These are phyloP conservation scores for Venturia oleaginea DNA, from an alignment of 2,329 filamentous ascomycete species.

Conservation along the genomic window DNA sequence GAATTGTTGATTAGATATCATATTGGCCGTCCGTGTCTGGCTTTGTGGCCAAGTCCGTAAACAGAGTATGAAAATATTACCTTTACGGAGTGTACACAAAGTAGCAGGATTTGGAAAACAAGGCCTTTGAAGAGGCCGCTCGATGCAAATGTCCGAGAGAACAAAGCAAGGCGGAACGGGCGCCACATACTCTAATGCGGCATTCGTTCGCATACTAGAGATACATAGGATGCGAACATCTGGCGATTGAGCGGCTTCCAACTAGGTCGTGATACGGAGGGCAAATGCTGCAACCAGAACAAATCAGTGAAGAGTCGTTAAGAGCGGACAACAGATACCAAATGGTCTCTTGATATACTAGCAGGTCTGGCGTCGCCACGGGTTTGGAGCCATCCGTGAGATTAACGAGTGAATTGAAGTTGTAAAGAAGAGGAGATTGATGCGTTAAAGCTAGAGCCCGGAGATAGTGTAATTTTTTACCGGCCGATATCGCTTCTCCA, in stretches of 20 bases:
- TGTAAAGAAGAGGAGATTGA: no score
- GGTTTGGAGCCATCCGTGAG: neutral
- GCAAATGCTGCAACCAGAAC: neutral
- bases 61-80: neutral
- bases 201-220: no score
- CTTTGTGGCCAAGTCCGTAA: neutral
- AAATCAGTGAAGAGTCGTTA: neutral
- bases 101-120: neutral
- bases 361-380: neutral
- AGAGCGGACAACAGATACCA: neutral
- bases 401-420: no score
- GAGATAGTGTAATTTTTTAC: no score
- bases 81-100: neutral
- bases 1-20: conserved; percentile 1
- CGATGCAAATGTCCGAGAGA: neutral
- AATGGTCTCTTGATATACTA: neutral
- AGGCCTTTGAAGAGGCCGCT: neutral
- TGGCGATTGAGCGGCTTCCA: neutral
- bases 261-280: neutral
- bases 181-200: neutral
- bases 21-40: neutral
- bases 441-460: no score
- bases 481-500: no score
- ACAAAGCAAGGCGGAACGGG: neutral
- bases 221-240: neutral